Conservation (phyloP, 257 asterid genomes). For the Parsonsia alboflavescens region DNA sequence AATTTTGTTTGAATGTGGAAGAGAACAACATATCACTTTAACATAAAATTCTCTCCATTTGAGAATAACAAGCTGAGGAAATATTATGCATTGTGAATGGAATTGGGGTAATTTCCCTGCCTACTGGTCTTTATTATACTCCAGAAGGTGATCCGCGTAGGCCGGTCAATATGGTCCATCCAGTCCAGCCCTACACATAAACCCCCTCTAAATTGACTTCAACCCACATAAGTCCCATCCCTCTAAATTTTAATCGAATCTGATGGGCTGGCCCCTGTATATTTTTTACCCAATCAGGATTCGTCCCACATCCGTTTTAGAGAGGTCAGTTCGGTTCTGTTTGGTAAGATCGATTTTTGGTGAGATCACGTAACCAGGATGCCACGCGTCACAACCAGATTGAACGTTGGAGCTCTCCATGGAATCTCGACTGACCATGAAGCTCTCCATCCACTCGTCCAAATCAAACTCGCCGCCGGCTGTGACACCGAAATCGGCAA, state of each 20-base stretch:
- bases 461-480: conserved; percentile 79
- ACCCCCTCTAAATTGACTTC: too few species aligned
- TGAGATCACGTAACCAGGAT: conserved; percentile 36
- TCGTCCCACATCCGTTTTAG: too few species aligned
- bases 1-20: too few species aligned
- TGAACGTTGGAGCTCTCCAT: conserved; percentile 58
- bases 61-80: neutral
- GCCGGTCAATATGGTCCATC: too few species aligned
- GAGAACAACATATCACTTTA: neutral
- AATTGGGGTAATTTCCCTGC: conserved; percentile 17
- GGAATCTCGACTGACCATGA: conserved; percentile 78
- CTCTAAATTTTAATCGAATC: too few species aligned
- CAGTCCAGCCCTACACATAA: too few species aligned
- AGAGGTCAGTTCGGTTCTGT: too few species aligned
- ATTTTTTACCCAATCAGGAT: too few species aligned
- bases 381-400: conserved; percentile 76
- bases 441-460: conserved; percentile 99
- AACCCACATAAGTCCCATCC: too few species aligned
- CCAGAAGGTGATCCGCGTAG: neutral
- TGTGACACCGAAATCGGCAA: conserved; percentile 55
- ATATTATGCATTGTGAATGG: conserved; percentile 9
- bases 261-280: too few species aligned
- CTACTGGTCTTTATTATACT: too few species aligned
- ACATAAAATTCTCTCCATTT: conserved; percentile 32
- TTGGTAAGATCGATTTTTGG: too few species aligned